Conservation (phyloP, 2,329 filamentous ascomycete species). For the Huntiella omanensis region DNA sequence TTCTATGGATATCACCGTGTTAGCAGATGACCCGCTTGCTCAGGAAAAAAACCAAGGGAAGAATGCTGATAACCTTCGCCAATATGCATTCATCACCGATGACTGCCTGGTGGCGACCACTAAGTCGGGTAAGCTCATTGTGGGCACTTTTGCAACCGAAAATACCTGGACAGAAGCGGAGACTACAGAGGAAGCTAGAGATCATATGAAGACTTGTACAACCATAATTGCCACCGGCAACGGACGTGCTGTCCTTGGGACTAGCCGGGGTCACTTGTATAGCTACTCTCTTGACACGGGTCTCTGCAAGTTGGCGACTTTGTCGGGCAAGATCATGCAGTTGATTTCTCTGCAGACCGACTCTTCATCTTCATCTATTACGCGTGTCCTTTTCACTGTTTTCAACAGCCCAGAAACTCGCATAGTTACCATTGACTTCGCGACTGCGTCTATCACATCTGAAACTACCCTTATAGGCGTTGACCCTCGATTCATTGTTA, state of each 20-base stretch:
- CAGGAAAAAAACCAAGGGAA: background rate
- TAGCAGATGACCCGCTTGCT: slow-evolving; percentile 1
- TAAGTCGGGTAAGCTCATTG: slow-evolving; percentile 39
- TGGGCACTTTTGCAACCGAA: slow-evolving; percentile 20
- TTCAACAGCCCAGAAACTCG: slow-evolving; percentile 26
- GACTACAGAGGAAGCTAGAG: slow-evolving; percentile 18
- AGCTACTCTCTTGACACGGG: slow-evolving; percentile 20
- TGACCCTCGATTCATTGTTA: slow-evolving; percentile 30
- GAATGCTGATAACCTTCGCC: slow-evolving; percentile 28
- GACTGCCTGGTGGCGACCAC: slow-evolving; percentile 36
- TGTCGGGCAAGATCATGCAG: slow-evolving; percentile 31
- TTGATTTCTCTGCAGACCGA: slow-evolving; percentile 21
- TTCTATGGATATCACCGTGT: slow-evolving; percentile 9
- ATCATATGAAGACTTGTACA: slow-evolving; percentile 28
- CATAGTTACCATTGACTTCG: slow-evolving; percentile 22
- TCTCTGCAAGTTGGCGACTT: slow-evolving; percentile 19
- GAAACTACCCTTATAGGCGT: slow-evolving; percentile 20
- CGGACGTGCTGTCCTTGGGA: slow-evolving; percentile 28
- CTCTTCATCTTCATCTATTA: slow-evolving; percentile 13
- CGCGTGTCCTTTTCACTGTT: slow-evolving; percentile 26
- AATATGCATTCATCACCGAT: slow-evolving; percentile 43
- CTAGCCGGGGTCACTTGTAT: slow-evolving; percentile 29
- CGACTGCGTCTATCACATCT: slow-evolving; percentile 16
- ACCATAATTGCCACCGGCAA: slow-evolving; percentile 23
- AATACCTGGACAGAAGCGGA: slow-evolving; percentile 26